Evolutionary conservation across 78 protist genomes (phyloP).

Genomic region (Abeoforma whisleri): DNA sequence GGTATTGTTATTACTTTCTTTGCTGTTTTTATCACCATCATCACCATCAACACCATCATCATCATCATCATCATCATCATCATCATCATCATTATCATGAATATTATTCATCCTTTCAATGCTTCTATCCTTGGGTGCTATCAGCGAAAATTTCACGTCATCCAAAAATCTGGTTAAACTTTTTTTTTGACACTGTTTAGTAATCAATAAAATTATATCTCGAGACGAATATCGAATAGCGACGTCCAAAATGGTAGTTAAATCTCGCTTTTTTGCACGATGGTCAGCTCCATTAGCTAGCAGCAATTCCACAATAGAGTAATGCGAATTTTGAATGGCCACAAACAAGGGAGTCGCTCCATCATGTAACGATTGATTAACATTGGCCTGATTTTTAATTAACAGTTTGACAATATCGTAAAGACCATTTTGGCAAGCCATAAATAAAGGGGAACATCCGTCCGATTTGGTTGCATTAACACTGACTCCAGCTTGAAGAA

Average conservation of each 20-base stretch:
- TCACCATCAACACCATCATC: no score
- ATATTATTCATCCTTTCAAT: no score
- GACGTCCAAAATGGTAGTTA: not conserved
- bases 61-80: no score
- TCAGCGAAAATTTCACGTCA: no score
- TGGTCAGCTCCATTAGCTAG: not conserved
- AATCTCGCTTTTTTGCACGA: constrained; percentile 6
- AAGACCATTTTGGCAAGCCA: not conserved
- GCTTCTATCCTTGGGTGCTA: no score
- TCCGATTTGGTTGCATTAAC: not conserved
- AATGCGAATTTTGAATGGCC: not conserved
- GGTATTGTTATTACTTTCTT: no score
- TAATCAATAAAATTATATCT: no score
- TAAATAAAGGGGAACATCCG: not conserved
- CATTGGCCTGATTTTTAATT: not conserved
- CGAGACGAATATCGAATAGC: no score
- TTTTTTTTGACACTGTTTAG: no score
- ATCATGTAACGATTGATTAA: constrained; percentile 27
- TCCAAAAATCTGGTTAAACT: no score
- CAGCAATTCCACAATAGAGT: not conserved
- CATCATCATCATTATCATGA: no score
- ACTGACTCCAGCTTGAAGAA: constrained; percentile 11
- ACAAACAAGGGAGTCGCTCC: constrained; percentile 18
- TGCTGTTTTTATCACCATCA: no score
- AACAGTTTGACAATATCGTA: not conserved